Percentiles rank a stretch among this genome's conserved stretches.
Conservation (phyloP, 306 rosid species). For the Styphnolobium japonicum region DNA sequence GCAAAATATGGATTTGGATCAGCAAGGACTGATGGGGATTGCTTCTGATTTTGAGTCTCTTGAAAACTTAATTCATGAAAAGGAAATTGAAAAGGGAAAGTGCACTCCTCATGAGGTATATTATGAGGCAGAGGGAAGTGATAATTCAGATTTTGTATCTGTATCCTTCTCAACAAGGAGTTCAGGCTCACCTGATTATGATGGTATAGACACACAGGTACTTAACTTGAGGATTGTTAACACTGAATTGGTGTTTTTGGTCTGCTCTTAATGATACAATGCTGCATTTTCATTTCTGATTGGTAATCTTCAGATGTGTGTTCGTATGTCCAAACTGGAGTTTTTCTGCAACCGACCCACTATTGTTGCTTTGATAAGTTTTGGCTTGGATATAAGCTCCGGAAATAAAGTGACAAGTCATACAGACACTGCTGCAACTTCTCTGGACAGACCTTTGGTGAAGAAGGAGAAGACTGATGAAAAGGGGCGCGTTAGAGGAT, state of each 20-base stretch:
- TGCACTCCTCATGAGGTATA: constrained; percentile 56
- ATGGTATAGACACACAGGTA: constrained; percentile 97
- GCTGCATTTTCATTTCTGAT: constrained; percentile 26
- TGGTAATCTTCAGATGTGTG: constrained; percentile 69
- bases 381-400: constrained; percentile 74
- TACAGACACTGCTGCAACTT: constrained; percentile 28
- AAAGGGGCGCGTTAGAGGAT: constrained; percentile 67
- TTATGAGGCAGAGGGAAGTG: constrained; percentile 75
- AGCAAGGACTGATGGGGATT: constrained; percentile 36
- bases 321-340: constrained; percentile 84
- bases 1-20: constrained; percentile 43
- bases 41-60: constrained; percentile 52
- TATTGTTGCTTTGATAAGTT: constrained; percentile 79
- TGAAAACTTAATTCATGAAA: constrained; percentile 55
- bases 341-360: constrained; percentile 94
- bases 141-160: constrained; percentile 69
- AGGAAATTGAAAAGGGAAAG: constrained; percentile 49
- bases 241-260: constrained; percentile 16
- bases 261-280: constrained; percentile 8
- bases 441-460: constrained; percentile 41
- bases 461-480: constrained; percentile 72
- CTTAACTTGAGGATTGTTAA: constrained; percentile 16
- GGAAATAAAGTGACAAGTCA: constrained; percentile 37
- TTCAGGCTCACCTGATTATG: constrained; percentile 71
- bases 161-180: constrained; percentile 65